A percentile compares a stretch with the other conserved stretches of the same genome.
These are phyloP conservation scores for Kewa caespitosa DNA, from an alignment of 179 eudicot genomes.

Conservation along the genomic window DNA sequence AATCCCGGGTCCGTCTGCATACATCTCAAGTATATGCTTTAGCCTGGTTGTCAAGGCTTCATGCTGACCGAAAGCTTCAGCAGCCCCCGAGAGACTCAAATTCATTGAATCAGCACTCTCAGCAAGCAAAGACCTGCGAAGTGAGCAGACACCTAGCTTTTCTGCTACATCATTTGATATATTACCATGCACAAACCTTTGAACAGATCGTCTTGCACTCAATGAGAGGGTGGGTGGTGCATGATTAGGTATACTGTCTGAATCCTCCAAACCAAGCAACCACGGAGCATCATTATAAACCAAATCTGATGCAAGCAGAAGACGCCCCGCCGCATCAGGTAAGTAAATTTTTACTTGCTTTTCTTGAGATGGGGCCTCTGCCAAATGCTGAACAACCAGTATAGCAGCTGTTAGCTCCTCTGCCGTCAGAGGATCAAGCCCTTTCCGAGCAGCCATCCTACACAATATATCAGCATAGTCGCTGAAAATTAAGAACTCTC, in stretches of 20 bases:
- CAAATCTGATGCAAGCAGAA: slow-evolving; percentile 67
- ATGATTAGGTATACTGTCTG: slow-evolving; percentile 44
- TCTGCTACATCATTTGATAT: slow-evolving; percentile 98
- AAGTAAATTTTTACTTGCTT: slow-evolving; percentile 65
- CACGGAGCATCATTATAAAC: slow-evolving; percentile 99
- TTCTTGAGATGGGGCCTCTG: slow-evolving; percentile 63
- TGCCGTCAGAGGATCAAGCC: slow-evolving; percentile 57
- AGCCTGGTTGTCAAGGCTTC: slow-evolving; percentile 98
- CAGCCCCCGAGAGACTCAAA: slow-evolving; percentile 91
- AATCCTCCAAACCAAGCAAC: slow-evolving; percentile 88
- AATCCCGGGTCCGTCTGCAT: slow-evolving; percentile 98
- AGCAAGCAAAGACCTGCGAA: slow-evolving; percentile 91
- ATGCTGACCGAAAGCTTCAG: slow-evolving; percentile 99
- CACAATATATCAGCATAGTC: slow-evolving; percentile 78
- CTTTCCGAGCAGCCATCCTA: slow-evolving; percentile 80
- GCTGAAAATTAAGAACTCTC: slow-evolving; percentile 63
- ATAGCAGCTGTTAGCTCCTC: slow-evolving; percentile 85
- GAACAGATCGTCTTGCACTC: slow-evolving; percentile 57
- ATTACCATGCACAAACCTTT: slow-evolving; percentile 93
- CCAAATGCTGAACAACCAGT: slow-evolving; percentile 91
- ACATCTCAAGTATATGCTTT: slow-evolving; percentile 98
- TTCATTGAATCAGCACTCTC: slow-evolving; percentile 99
- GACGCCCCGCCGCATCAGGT: slow-evolving; percentile 78
- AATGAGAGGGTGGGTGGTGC: slow-evolving; percentile 43
- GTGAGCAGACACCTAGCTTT: slow-evolving; percentile 96